A percentile compares a stretch with the other conserved stretches of the same genome.
Conservation (phyloP, 2,329 filamentous ascomycete genomes). For the Phaeoacremonium minimum region DNA sequence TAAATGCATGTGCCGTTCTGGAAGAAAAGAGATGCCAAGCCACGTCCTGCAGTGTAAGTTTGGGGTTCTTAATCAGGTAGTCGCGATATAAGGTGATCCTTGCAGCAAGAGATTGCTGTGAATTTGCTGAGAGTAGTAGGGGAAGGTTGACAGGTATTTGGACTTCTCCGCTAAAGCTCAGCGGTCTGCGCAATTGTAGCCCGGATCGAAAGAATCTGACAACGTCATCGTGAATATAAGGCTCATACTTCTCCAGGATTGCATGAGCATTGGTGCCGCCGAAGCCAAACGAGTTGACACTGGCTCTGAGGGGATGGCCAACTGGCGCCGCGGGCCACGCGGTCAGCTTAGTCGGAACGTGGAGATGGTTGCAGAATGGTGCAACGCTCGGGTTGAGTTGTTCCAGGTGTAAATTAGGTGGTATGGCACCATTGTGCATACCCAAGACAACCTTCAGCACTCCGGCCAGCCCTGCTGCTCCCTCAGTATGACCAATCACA, state of each 20-base stretch:
- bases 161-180: neutral
- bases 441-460: conserved; percentile 37
- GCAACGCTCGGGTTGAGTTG: conserved; percentile 33
- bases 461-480: conserved; percentile 42
- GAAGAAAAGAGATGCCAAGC: conserved; percentile 25
- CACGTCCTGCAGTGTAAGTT: conserved; percentile 13
- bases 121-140: conserved; percentile 31
- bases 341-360: conserved; percentile 23
- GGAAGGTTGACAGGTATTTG: conserved; percentile 20
- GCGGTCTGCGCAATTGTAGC: neutral
- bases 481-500: conserved; percentile 44
- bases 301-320: conserved; percentile 33
- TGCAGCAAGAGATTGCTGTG: conserved; percentile 24
- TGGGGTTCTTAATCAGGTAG: conserved; percentile 18
- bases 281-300: conserved; percentile 41
- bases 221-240: conserved; percentile 20
- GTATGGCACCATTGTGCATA: conserved; percentile 31
- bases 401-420: conserved; percentile 38
- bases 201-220: conserved; percentile 4
- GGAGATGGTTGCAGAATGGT: conserved; percentile 25
- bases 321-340: conserved; percentile 28
- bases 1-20: conserved; percentile 24
- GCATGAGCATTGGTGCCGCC: conserved; percentile 38
- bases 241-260: conserved; percentile 34
- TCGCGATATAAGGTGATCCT: conserved; percentile 18